A percentile compares a stretch with the other conserved stretches of the same genome.
phyloP scores from a whole-genome alignment of 495 filamentous ascomycete species.

The Aspergillus campestris region DNA sequence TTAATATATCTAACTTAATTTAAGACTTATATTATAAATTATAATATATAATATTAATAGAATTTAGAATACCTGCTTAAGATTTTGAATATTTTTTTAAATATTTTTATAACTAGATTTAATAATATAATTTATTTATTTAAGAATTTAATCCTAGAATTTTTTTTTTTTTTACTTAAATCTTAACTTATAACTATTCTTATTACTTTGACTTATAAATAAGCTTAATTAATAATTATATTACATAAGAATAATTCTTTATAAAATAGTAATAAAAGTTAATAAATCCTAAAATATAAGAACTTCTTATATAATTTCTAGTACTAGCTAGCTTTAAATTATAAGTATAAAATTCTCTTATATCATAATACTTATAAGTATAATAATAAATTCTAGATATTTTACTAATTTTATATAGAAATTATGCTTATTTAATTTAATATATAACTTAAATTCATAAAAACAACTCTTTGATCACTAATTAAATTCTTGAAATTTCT shows the following conservation, averaged over 20 bases:
- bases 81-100: not conserved
- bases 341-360: not conserved
- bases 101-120: not conserved
- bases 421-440: not conserved
- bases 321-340: slow-evolving; percentile 1
- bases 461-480: too few species aligned
- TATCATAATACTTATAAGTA: not conserved
- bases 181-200: too few species aligned
- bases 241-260: not conserved
- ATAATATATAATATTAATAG: too few species aligned
- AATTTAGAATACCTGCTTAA: too few species aligned
- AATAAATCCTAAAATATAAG: too few species aligned
- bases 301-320: too few species aligned
- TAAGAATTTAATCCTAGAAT: not conserved
- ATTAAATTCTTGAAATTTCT: too few species aligned
- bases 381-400: too few species aligned
- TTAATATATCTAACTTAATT: not conserved
- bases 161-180: too few species aligned
- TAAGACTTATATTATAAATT: too few species aligned
- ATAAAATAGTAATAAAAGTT: too few species aligned
- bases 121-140: not conserved
- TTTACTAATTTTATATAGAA: too few species aligned
- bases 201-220: not conserved
- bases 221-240: not conserved
- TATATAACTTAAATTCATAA: not conserved